Base-by-base conservation (phyloP, 1,139 yeast species). In the Candida freyschussii region DNA sequence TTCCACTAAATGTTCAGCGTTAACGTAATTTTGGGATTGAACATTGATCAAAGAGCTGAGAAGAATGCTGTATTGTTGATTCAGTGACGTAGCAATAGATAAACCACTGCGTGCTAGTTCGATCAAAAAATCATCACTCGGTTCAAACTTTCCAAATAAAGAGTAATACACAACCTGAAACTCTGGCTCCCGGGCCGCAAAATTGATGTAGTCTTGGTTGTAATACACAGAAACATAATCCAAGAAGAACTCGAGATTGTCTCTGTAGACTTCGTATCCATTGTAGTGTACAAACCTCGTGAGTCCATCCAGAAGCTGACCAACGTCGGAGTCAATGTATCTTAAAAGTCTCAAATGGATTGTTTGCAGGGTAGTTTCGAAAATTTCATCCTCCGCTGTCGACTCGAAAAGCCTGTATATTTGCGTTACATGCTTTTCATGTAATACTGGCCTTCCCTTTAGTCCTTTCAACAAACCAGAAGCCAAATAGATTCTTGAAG, bases 401-500 rank as follows among this genome's bases (percentile, higher is more conserved):
- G 67, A 59, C 39, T 71, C 78, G 45, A 76, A 76, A 15, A 81
- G 53, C 8, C 62, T 59, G 14, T 61, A 44, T 19, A 81, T 51
- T 4, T 56, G 37, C 1, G 33, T 24, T 3, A 65, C 34, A 24
- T 63, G 52, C 10, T 36, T 36, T 41, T 60, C 5, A 23, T 46
- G 21, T 47, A 78, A 45, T 24, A 67, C 41, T 36, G 38, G 50
- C 28, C 40, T 44, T 0, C 50, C 52, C 22, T 57, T 52, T 21
- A 82, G 57, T 1, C 85, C 89, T 7, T 59, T 47, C 10, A 72
- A 51, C 8, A 84, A 48, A 7, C 94, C 95, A 20, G 63, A 57
- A 2, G 76, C 51, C 3, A 81, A 58, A 45, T 75, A 81, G 2
- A 82, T 67, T 52, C 86, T 71, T 1, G 91, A 75, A 2, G 89